Percentiles rank a stretch among this genome's conserved stretches.
Conservation (phyloP, 176 grass and related monocot genomes). For the Stipa capillata region DNA sequence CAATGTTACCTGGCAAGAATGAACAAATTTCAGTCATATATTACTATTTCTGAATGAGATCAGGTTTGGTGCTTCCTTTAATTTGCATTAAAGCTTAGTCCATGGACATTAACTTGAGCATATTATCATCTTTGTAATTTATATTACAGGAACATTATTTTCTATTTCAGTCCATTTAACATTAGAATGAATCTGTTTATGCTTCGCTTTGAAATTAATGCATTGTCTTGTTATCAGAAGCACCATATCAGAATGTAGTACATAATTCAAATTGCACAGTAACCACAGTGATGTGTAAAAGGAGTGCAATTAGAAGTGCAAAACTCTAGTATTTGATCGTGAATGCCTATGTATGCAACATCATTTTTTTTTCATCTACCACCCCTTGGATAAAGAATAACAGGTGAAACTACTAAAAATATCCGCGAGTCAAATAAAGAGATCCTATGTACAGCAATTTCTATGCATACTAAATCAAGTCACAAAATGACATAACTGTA, state of each 20-base stretch:
- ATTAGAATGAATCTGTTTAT: neutral
- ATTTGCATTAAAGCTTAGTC: neutral
- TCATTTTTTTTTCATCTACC: neutral
- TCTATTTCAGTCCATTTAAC: neutral
- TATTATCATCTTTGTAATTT: neutral
- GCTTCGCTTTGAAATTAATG: neutral
- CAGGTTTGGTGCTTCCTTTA: neutral
- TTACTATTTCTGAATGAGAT: constrained; percentile 8
- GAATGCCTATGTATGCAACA: neutral
- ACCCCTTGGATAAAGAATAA: neutral
- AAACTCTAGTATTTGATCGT: neutral
- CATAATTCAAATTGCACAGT: neutral
- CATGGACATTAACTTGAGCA: neutral
- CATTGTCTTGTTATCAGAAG: neutral
- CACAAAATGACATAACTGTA: neutral
- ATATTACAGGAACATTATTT: neutral
- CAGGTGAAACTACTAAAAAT: constrained; percentile 3
- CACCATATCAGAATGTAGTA: neutral
- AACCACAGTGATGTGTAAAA: neutral
- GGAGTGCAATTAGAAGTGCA: neutral
- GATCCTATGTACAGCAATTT: neutral
- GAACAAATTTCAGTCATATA: neutral
- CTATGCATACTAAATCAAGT: neutral
- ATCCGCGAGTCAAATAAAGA: neutral
- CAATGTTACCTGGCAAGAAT: neutral